phyloP scores from a whole-genome alignment of 306 rosid species.

The Prunus fruticosa region DNA sequence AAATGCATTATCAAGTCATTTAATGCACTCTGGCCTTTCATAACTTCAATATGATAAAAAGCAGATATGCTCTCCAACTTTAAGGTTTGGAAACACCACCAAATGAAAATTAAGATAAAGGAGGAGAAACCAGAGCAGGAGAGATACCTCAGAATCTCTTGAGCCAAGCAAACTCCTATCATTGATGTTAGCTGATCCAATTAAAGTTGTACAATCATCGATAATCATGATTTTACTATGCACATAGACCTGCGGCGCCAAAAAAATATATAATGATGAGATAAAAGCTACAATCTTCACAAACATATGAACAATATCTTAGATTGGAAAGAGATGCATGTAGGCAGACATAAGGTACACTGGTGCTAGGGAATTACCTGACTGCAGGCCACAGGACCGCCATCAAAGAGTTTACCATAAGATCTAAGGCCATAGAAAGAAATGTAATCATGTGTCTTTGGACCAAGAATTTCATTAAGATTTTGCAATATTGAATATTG shows the following conservation, averaged over 20 bases:
- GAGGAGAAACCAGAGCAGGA: conserved; percentile 15
- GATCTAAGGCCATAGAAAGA: conserved; percentile 93
- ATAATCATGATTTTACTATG: conserved; percentile 95
- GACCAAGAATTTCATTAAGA: conserved; percentile 68
- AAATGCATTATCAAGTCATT: background rate
- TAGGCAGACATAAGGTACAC: background rate
- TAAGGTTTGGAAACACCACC: background rate
- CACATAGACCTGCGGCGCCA: conserved; percentile 72
- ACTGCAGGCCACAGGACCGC: conserved; percentile 90
- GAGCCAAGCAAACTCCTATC: conserved; percentile 97
- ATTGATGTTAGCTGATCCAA: conserved; percentile 98
- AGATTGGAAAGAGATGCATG: background rate
- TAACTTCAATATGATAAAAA: background rate
- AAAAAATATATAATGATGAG: conserved; percentile 4
- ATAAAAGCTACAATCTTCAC: background rate
- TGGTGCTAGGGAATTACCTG: conserved; percentile 54
- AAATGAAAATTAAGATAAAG: background rate
- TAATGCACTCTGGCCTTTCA: background rate
- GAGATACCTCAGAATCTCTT: conserved; percentile 92
- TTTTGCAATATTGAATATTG: conserved; percentile 72
- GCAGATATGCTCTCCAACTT: background rate
- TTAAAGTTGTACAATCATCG: conserved; percentile 73
- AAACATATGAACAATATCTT: background rate
- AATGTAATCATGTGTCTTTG: conserved; percentile 75
- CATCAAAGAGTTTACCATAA: conserved; percentile 76